These are phyloP conservation scores for Strobilomyces dryophilus DNA, from an alignment of 768 basidiomycete genomes.

Conservation along the genomic window DNA sequence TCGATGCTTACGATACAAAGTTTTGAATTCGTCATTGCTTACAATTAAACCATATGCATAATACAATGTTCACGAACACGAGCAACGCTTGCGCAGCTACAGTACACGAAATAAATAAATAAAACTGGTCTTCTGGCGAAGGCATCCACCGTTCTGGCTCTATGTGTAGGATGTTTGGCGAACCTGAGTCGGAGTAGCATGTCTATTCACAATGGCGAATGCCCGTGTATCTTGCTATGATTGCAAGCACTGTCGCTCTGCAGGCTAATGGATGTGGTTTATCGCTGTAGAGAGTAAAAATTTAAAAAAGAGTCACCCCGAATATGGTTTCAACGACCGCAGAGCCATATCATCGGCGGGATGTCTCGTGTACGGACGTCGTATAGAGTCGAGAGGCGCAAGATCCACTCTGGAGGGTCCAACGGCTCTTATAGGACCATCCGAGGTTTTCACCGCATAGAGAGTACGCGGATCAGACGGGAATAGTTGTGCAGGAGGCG, in stretches of 20 bases:
- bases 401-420: slow-evolving; percentile 39
- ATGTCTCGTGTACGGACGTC: slow-evolving; percentile 57
- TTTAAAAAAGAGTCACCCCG: slow-evolving; percentile 32
- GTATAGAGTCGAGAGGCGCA: slow-evolving; percentile 54
- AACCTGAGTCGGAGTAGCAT: background rate
- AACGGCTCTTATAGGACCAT: slow-evolving; percentile 14
- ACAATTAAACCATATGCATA: slow-evolving; percentile 24
- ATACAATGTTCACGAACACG: slow-evolving; percentile 10
- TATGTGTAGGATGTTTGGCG: background rate
- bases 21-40: slow-evolving; percentile 18
- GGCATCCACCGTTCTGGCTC: background rate
- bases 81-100: slow-evolving; percentile 7
- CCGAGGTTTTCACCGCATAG: slow-evolving; percentile 26
- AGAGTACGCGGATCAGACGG: slow-evolving; percentile 25
- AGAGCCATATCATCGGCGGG: slow-evolving; percentile 60
- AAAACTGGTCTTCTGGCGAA: background rate
- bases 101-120: slow-evolving; percentile 12
- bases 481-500: slow-evolving; percentile 31
- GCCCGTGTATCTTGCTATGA: slow-evolving; percentile 1
- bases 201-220: slow-evolving; percentile 6
- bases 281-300: slow-evolving; percentile 17
- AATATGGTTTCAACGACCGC: slow-evolving; percentile 41
- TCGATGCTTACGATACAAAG: slow-evolving; percentile 2
- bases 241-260: slow-evolving; percentile 9
- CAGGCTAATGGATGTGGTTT: slow-evolving; percentile 16